Evolutionary conservation across 768 basidiomycete species (phyloP).

Genomic region (Tubosaeta sp.): DNA sequence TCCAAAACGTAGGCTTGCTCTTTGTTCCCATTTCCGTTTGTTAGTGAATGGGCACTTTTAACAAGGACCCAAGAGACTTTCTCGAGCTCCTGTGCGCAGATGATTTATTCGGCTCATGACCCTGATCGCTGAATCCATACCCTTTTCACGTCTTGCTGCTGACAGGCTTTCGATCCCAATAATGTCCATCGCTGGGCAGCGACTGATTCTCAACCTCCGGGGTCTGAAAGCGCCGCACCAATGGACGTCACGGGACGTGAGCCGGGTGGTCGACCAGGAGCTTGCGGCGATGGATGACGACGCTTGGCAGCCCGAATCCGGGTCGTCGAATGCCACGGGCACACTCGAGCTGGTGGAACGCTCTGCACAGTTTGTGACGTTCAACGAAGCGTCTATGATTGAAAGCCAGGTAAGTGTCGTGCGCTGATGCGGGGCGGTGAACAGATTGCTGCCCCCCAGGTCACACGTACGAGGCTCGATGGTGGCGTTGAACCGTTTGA

Average conservation of each 20-base stretch:
- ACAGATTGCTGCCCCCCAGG: background rate
- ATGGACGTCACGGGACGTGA: slow-evolving; percentile 5
- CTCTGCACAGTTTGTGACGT: background rate
- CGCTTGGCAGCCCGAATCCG: background rate
- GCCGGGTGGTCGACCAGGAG: slow-evolving; percentile 6
- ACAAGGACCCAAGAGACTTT: slow-evolving; percentile 5
- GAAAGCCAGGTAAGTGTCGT: background rate
- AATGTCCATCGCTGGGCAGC: slow-evolving; percentile 14
- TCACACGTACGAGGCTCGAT: background rate
- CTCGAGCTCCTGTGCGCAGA: slow-evolving; percentile 9
- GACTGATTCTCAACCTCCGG: slow-evolving; percentile 19
- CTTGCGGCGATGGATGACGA: slow-evolving; percentile 2
- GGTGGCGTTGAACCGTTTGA: background rate
- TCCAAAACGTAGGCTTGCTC: slow-evolving; percentile 1
- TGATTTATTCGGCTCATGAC: too few species aligned
- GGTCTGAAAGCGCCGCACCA: background rate
- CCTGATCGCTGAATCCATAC: background rate
- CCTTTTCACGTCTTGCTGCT: too few species aligned
- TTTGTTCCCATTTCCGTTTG: background rate
- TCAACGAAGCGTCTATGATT: background rate
- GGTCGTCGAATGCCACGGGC: background rate
- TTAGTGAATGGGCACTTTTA: background rate
- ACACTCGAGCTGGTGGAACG: background rate
- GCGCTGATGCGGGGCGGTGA: background rate
- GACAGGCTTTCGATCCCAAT: slow-evolving; percentile 16